Evolutionary conservation across 345 rosid species (phyloP), one percentile per base, ranked within the genome.

Genomic region (Erucastrum elatum): DNA sequence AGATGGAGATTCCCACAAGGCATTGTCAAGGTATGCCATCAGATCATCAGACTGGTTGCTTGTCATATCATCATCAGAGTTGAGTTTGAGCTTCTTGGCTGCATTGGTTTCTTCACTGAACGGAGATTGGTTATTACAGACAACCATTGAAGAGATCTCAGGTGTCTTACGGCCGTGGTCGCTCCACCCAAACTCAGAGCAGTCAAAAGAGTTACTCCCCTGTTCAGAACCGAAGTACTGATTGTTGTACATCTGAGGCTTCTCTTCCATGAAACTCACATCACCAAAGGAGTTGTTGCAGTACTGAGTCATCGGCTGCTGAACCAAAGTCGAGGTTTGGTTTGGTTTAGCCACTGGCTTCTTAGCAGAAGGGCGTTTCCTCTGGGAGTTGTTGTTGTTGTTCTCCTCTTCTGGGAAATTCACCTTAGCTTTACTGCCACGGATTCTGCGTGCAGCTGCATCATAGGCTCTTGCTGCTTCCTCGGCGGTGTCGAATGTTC

Each of bases 401-500:
- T 49, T 46, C 15, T 15, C 75, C 81, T 84, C 91, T 61, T 87
- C 88, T 0, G 95, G 93, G 80, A 89, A 89, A 84, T 89, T 89
- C 78, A 89, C 88, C 86, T 89, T 89, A n/a, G 93, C 93, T 83
- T 89, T 92, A 78, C 75, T 87, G 70, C 97, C 97, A 15, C 97
- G 94, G 64, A 92, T 92, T 41, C 91, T 87, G 5, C 94, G 88
- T 44, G 97, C 97, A 81, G 88, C 97, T 1, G 88, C 87, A 84
- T 92, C 97, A 73, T 92, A 92, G 39, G 97, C 97, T 82, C 97
- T 85, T 15, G 97, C 97, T 77, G 98, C 98, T 82, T 53, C 59
- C 59, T 53, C 59, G 0, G 59, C 59, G 3, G 59, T 53, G 59
- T 53, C 59, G 0, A 53, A 53, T 0, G 59, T 53, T 16, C 59